Conservation (phyloP, 352 stramenopile species). For the Pythium phragmiticola region DNA sequence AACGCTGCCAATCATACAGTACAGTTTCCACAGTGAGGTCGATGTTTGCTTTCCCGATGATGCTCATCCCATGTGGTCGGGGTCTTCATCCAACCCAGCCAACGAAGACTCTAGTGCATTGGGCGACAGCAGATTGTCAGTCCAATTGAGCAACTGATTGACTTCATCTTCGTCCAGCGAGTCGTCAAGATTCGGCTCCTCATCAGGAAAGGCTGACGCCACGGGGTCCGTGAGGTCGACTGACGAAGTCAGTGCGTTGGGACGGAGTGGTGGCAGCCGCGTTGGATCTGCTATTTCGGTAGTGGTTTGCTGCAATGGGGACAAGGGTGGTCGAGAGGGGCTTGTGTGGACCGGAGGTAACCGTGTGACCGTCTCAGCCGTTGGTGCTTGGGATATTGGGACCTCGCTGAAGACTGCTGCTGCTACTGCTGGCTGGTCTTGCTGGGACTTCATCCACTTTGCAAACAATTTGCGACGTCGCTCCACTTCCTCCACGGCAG, state of each 20-base stretch:
- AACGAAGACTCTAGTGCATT: slow-evolving; percentile 39
- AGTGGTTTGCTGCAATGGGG: not conserved
- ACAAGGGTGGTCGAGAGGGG: not conserved
- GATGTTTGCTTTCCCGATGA: too few relatives aligned
- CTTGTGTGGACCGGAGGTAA: slow-evolving; percentile 1
- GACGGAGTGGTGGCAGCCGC: slow-evolving; percentile 17
- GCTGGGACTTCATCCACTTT: slow-evolving; percentile 57
- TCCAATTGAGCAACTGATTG: slow-evolving; percentile 81
- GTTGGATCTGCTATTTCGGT: not conserved
- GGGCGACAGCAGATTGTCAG: slow-evolving; percentile 57
- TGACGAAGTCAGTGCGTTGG: not conserved
- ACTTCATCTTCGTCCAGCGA: slow-evolving; percentile 77
- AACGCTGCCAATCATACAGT: not conserved
- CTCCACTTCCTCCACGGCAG: slow-evolving; percentile 56
- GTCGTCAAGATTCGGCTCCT: slow-evolving; percentile 41
- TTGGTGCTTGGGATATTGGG: not conserved
- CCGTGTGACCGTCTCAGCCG: slow-evolving; percentile 1
- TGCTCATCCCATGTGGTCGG: slow-evolving; percentile 20
- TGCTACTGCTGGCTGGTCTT: slow-evolving; percentile 11
- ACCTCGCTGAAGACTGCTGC: slow-evolving; percentile 2
- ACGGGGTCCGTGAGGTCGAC: slow-evolving; percentile 7
- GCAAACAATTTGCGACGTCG: slow-evolving; percentile 73
- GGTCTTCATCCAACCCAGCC: slow-evolving; percentile 36
- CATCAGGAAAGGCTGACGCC: slow-evolving; percentile 4
- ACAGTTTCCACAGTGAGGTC: not conserved